These are phyloP conservation scores for Phytopythium montanum DNA, from an alignment of 352 stramenopile genomes.

Conservation along the genomic window DNA sequence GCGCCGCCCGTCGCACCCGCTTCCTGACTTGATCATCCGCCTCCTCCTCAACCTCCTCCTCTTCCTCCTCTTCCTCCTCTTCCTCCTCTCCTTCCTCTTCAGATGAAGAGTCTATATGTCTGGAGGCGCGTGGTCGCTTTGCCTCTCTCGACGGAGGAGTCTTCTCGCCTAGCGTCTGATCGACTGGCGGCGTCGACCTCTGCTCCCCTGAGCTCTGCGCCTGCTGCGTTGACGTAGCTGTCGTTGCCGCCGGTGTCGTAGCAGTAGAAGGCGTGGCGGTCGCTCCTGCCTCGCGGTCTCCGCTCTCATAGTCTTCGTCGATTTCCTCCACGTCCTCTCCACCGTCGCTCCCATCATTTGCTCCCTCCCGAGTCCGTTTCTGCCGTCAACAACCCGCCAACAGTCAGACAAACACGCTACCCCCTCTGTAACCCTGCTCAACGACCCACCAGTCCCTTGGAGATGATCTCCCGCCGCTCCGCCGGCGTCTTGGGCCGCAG, in stretches of 20 bases:
- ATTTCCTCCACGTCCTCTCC: neutral
- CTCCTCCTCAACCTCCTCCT: neutral
- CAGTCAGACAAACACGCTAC: neutral
- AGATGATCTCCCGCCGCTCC: slow-evolving; percentile 28
- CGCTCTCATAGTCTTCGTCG: neutral
- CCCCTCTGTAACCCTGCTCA: no score
- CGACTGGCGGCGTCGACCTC: neutral
- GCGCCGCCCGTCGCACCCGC: neutral
- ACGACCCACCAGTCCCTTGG: slow-evolving; percentile 21
- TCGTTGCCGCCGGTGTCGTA: no score
- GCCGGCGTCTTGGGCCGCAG: slow-evolving; percentile 29
- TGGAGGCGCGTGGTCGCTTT: neutral
- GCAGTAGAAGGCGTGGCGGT: neutral
- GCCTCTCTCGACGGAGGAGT: neutral
- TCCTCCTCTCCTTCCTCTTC: neutral
- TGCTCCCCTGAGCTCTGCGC: neutral
- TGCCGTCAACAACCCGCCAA: neutral
- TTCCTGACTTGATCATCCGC: neutral
- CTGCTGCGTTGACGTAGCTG: neutral
- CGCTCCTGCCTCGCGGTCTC: neutral
- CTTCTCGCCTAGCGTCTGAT: neutral
- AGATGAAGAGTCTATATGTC: neutral
- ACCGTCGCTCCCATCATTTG: neutral
- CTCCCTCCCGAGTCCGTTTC: neutral
- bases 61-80: neutral